phyloP scores from a whole-genome alignment of 805 yeast species.

The Cyberlindnera misumaiensis region DNA sequence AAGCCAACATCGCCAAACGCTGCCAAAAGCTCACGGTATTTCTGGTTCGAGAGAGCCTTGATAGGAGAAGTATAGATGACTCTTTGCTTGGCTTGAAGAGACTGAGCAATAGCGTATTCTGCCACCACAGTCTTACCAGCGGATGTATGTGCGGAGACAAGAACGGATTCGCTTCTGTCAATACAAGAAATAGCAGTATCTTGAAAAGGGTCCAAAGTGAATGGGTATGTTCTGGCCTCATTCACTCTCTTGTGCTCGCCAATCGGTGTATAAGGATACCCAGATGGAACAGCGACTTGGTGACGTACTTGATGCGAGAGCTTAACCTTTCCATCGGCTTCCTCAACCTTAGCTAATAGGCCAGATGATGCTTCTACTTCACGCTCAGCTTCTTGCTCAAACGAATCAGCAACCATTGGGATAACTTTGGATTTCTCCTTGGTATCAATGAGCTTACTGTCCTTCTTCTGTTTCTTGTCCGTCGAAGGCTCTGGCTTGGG shows the following conservation, averaged over 20 bases:
- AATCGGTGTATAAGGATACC: conserved; percentile 81
- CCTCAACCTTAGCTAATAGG: conserved; percentile 37
- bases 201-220: conserved; percentile 93
- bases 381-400: conserved; percentile 84
- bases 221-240: conserved; percentile 89
- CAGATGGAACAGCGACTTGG: conserved; percentile 94
- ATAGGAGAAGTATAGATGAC: conserved; percentile 96
- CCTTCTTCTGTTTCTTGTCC: conserved; percentile 15
- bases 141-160: conserved; percentile 97
- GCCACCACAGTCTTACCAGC: conserved; percentile 99
- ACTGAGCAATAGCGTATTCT: conserved; percentile 94
- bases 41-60: conserved; percentile 84
- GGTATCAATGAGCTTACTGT: conserved; percentile 27
- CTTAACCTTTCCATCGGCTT: conserved; percentile 49
- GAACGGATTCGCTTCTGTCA: conserved; percentile 87
- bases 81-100: conserved; percentile 89
- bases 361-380: conserved; percentile 84
- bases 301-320: conserved; percentile 92
- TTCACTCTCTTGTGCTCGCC: conserved; percentile 72
- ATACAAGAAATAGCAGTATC: conserved; percentile 95
- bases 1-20: conserved; percentile 94
- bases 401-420: conserved; percentile 79
- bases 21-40: conserved; percentile 82
- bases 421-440: conserved; percentile 41
- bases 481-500: conserved; percentile 6